Percentiles rank a stretch among this genome's conserved stretches.
These are phyloP conservation scores for Aureobasidium musti DNA, from an alignment of 2,329 filamentous ascomycete species.

Conservation along the genomic window DNA sequence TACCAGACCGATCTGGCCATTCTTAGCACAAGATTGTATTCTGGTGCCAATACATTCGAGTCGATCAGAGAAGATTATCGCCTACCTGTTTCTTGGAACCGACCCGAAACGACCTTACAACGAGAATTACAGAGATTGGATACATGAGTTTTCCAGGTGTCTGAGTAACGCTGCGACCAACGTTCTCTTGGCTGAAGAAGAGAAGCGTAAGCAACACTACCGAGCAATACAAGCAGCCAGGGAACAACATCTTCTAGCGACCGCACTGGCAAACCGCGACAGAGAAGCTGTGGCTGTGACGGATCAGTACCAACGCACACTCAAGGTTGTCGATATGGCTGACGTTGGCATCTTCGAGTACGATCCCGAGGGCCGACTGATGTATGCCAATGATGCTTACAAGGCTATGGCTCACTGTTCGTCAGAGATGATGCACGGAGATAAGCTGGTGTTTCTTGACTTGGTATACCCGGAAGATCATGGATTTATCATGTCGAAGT, in stretches of 20 bases:
- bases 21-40: neutral
- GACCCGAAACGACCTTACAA: conserved; percentile 29
- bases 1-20: neutral
- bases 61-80: conserved; percentile 23
- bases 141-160: conserved; percentile 22
- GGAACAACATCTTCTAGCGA: conserved; percentile 18
- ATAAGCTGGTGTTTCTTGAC: conserved; percentile 3
- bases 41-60: conserved; percentile 27
- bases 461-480: conserved; percentile 13
- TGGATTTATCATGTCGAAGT: conserved; percentile 26
- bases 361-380: conserved; percentile 24
- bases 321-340: conserved; percentile 31
- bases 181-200: conserved; percentile 1
- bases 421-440: neutral
- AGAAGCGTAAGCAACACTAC: conserved; percentile 12
- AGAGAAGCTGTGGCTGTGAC: conserved; percentile 26
- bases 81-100: conserved; percentile 25
- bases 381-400: conserved; percentile 30
- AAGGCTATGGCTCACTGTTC: conserved; percentile 11
- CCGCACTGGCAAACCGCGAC: conserved; percentile 22
- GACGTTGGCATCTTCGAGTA: conserved; percentile 32
- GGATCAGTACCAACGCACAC: conserved; percentile 23
- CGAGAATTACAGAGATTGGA: conserved; percentile 24
- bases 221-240: conserved; percentile 3
- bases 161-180: conserved; percentile 26